phyloP scores from a whole-genome alignment of 257 asterid species.

The Perilla frutescens region DNA sequence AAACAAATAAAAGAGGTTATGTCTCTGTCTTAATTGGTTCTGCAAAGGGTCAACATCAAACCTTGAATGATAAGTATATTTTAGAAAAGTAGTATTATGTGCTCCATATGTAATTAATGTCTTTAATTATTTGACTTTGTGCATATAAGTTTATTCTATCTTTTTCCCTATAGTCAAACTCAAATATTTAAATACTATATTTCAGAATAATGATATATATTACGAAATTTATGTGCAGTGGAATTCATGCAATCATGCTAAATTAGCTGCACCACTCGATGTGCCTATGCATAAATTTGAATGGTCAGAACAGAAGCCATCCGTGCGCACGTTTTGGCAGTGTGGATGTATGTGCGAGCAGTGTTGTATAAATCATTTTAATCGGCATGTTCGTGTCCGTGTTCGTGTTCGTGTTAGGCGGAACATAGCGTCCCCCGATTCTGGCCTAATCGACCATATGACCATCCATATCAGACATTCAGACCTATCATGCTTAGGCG shows the following conservation, averaged over 20 bases:
- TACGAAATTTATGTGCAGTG: background rate
- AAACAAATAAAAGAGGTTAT: slow-evolving; percentile 29
- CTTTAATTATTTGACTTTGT: slow-evolving; percentile 8
- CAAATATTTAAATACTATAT: slow-evolving; percentile 2
- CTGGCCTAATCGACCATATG: too few species aligned
- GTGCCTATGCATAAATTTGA: background rate
- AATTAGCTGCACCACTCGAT: background rate
- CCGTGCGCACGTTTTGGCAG: background rate
- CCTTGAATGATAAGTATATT: slow-evolving; percentile 5
- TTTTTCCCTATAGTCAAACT: slow-evolving; percentile 9
- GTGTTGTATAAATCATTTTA: too few species aligned
- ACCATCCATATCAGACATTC: too few species aligned
- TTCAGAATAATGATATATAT: background rate
- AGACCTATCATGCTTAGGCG: too few species aligned
- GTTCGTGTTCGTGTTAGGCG: too few species aligned
- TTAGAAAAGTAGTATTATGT: background rate
- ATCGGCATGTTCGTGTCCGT: too few species aligned
- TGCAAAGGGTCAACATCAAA: slow-evolving; percentile 35
- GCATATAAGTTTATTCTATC: background rate
- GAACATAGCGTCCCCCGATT: too few species aligned
- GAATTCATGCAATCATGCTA: slow-evolving; percentile 12
- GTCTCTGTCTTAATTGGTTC: slow-evolving; percentile 29
- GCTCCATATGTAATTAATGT: slow-evolving; percentile 12
- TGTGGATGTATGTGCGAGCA: background rate
- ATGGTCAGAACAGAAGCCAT: background rate